phyloP scores from a whole-genome alignment of 2,329 filamentous ascomycete genomes.

The Aspergillus aculeatus region DNA sequence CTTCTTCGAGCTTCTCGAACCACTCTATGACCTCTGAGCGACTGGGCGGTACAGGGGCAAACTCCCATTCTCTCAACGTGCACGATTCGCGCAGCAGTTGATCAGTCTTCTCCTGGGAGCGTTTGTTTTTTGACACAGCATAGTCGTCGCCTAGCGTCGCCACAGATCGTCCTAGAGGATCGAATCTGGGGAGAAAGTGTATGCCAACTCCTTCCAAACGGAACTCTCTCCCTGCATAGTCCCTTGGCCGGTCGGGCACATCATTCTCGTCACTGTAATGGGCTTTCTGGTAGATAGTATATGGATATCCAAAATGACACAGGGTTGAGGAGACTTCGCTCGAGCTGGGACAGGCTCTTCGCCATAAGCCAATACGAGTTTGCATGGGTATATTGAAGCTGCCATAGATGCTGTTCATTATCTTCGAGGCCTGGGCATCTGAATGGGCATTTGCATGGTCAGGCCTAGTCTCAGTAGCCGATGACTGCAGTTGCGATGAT shows the following conservation, averaged over 20 bases:
- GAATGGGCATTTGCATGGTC: constrained; percentile 15
- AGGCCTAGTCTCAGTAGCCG: constrained; percentile 17
- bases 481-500: constrained; percentile 22
- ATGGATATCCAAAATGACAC: constrained; percentile 56
- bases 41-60: constrained; percentile 68
- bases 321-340: constrained; percentile 58
- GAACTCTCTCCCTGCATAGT: constrained; percentile 88
- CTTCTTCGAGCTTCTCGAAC: constrained; percentile 49
- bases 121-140: constrained; percentile 50
- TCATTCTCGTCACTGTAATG: constrained; percentile 83
- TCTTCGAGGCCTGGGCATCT: constrained; percentile 20
- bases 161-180: constrained; percentile 58
- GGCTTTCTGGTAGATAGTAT: constrained; percentile 77
- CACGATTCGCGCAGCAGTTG: constrained; percentile 58
- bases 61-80: constrained; percentile 71
- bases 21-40: constrained; percentile 68
- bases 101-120: constrained; percentile 52
- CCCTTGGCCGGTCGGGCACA: constrained; percentile 70
- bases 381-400: constrained; percentile 30
- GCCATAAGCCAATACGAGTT: constrained; percentile 27
- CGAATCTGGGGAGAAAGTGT: constrained; percentile 77
- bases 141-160: constrained; percentile 57
- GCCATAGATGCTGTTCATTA: constrained; percentile 24
- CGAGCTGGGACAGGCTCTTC: constrained; percentile 25
- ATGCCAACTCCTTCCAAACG: constrained; percentile 71